Conservation (phyloP, 1,284 basidiomycete genomes). For the Puccinia polysora region DNA sequence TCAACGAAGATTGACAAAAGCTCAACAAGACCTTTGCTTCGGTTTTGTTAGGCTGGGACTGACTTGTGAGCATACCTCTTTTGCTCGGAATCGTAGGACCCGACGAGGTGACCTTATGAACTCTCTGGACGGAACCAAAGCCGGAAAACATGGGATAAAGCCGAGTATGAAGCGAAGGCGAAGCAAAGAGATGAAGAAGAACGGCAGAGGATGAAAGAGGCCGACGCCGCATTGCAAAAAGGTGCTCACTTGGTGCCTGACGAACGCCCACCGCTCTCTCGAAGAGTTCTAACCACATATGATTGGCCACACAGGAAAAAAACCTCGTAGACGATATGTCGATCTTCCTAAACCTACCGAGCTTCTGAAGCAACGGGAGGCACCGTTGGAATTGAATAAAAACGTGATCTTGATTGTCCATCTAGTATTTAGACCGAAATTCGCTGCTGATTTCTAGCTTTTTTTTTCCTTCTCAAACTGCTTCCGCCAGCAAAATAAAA, state of each 20-base stretch:
- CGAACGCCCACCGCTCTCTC: too few species aligned
- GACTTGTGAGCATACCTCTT: slow-evolving; percentile 16
- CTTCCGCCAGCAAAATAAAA: slow-evolving; percentile 65
- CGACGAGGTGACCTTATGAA: background rate
- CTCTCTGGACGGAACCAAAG: background rate
- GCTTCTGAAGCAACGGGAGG: slow-evolving; percentile 76
- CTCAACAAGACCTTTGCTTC: background rate
- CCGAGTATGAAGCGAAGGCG: slow-evolving; percentile 50
- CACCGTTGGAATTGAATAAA: slow-evolving; percentile 77
- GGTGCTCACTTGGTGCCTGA: slow-evolving; percentile 35
- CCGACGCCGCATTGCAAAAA: slow-evolving; percentile 46
- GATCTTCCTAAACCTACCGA: slow-evolving; percentile 83
- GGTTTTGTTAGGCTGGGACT: slow-evolving; percentile 28
- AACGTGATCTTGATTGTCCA: slow-evolving; percentile 56
- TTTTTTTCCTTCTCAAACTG: background rate
- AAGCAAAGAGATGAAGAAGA: slow-evolving; percentile 47
- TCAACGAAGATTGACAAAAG: background rate
- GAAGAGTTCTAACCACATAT: too few species aligned
- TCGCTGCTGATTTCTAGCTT: background rate
- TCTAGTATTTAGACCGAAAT: too few species aligned
- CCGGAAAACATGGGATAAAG: slow-evolving; percentile 49
- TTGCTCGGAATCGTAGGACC: background rate
- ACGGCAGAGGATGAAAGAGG: slow-evolving; percentile 47
- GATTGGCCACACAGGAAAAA: too few species aligned
- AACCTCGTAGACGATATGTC: slow-evolving; percentile 60